Percentiles rank a stretch among this genome's conserved stretches.
Conservation (phyloP, 1,284 basidiomycete species). For the Sanguinoderma infundibulare region DNA sequence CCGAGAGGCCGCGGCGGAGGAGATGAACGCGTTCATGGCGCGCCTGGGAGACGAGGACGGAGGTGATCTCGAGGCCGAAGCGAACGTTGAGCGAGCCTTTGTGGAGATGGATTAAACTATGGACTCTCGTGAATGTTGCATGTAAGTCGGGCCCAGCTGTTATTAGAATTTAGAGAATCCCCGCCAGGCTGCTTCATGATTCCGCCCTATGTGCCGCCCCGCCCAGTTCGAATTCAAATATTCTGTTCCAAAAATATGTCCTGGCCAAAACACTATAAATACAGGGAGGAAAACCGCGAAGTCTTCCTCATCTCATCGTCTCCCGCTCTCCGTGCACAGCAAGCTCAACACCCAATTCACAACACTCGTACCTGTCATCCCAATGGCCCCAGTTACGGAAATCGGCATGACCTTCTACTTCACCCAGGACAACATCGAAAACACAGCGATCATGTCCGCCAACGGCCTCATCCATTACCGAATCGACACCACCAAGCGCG, state of each 20-base stretch:
- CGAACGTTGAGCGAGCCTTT: constrained; percentile 23
- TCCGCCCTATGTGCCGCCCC: not conserved
- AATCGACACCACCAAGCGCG: constrained; percentile 43
- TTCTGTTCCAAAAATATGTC: too few relatives aligned
- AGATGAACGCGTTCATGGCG: constrained; percentile 56
- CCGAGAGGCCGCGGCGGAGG: constrained; percentile 38
- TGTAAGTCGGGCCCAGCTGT: too few relatives aligned
- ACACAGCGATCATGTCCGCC: constrained; percentile 50
- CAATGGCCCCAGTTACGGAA: too few relatives aligned
- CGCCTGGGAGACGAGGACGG: constrained; percentile 48
- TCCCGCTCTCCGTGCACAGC: too few relatives aligned
- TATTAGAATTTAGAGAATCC: too few relatives aligned
- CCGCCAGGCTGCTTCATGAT: not conserved
- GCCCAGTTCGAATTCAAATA: too few relatives aligned
- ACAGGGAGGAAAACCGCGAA: too few relatives aligned
- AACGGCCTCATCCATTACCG: constrained; percentile 54
- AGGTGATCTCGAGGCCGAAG: constrained; percentile 33
- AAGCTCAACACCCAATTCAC: too few relatives aligned
- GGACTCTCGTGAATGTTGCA: too few relatives aligned
- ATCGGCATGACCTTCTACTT: constrained; percentile 52
- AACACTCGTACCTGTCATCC: too few relatives aligned
- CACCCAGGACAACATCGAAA: constrained; percentile 51
- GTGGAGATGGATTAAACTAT: not conserved
- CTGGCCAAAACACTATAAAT: too few relatives aligned
- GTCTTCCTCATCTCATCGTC: too few relatives aligned